Conservation (phyloP, 2,329 filamentous ascomycete genomes). For the Periconia sp. region DNA sequence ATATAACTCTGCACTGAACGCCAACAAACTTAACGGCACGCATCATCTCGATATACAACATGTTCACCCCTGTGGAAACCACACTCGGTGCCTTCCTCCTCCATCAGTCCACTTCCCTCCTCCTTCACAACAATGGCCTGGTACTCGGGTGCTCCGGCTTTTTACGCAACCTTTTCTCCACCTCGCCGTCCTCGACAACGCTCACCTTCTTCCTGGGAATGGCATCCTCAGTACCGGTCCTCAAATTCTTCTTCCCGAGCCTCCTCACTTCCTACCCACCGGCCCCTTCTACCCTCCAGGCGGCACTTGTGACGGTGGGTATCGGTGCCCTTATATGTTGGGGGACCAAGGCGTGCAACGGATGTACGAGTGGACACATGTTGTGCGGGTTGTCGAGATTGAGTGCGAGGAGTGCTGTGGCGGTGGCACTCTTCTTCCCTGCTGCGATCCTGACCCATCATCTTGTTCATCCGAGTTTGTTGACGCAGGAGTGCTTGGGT, state of each 20-base stretch:
- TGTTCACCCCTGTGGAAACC: conserved; percentile 58
- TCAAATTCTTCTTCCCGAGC: conserved; percentile 46
- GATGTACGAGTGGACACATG: conserved; percentile 60
- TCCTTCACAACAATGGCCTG: conserved; percentile 55
- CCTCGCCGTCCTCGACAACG: conserved; percentile 45
- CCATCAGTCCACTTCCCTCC: conserved; percentile 52
- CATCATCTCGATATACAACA: conserved; percentile 18
- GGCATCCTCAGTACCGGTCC: conserved; percentile 46
- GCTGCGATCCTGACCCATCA: conserved; percentile 37
- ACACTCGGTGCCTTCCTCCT: conserved; percentile 54
- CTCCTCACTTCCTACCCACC: conserved; percentile 48
- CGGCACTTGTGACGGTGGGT: conserved; percentile 43
- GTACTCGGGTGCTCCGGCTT: conserved; percentile 55
- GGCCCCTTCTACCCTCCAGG: conserved; percentile 35
- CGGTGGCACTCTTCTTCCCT: conserved; percentile 42
- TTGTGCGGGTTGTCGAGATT: conserved; percentile 55
- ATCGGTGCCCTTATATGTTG: conserved; percentile 52
- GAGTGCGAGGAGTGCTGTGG: conserved; percentile 52
- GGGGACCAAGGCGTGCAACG: conserved; percentile 56
- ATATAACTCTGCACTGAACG: background rate
- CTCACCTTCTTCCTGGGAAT: conserved; percentile 51
- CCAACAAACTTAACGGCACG: background rate
- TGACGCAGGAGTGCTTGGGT: conserved; percentile 39
- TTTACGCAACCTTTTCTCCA: conserved; percentile 43
- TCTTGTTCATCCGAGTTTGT: conserved; percentile 46